A percentile compares a stretch with the other conserved stretches of the same genome.
phyloP scores from a whole-genome alignment of 2,329 filamentous ascomycete genomes.

The Nemania sp. region DNA sequence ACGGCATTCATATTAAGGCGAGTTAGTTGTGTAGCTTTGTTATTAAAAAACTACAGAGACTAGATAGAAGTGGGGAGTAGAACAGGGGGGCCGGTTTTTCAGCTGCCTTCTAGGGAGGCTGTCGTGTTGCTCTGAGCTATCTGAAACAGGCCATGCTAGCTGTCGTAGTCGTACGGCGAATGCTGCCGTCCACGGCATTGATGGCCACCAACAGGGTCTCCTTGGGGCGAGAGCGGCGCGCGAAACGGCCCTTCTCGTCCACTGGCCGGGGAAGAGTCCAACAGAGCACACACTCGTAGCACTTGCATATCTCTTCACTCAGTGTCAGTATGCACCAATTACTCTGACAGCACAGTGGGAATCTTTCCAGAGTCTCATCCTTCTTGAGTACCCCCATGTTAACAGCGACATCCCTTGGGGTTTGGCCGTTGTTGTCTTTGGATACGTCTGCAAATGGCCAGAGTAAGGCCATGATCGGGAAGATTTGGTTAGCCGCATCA shows the following conservation, averaged over 20 bases:
- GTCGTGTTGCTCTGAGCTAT: too few relatives aligned
- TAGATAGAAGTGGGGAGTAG: too few relatives aligned
- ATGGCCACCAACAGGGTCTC: too few relatives aligned
- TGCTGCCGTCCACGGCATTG: not conserved
- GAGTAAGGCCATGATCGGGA: not conserved
- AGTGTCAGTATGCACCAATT: too few relatives aligned
- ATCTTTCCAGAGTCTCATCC: not conserved
- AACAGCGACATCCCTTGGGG: not conserved
- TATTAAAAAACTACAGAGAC: too few relatives aligned
- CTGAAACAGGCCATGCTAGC: not conserved
- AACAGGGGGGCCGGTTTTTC: too few relatives aligned
- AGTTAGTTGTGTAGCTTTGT: not conserved
- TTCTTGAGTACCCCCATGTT: not conserved
- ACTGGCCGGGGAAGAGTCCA: not conserved
- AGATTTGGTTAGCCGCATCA: not conserved
- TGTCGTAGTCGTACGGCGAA: not conserved
- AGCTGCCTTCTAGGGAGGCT: too few relatives aligned
- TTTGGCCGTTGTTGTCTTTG: not conserved
- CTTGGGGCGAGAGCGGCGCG: too few relatives aligned
- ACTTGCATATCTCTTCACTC: too few relatives aligned
- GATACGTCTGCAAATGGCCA: not conserved
- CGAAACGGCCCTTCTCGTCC: too few relatives aligned
- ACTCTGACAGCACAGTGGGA: too few relatives aligned
- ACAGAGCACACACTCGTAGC: not conserved
- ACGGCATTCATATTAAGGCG: not conserved